Conservation (phyloP, 805 yeast species). For the Yamadazyma nakazawae region DNA sequence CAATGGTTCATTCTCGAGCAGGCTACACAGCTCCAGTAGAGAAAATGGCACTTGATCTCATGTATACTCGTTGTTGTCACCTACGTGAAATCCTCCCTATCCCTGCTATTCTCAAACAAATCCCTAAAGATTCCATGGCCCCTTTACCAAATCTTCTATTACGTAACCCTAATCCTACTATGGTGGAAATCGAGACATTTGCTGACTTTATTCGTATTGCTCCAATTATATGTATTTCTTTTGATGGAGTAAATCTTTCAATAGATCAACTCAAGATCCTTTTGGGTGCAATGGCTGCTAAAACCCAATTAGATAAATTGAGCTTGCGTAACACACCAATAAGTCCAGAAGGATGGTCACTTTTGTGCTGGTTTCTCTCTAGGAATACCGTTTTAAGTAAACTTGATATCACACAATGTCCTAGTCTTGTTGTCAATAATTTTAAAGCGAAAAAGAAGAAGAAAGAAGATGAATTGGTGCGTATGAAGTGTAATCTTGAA, state of each 20-base stretch:
- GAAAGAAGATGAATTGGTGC: constrained; percentile 24
- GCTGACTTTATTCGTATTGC: constrained; percentile 85
- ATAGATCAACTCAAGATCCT: constrained; percentile 73
- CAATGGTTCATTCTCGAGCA: constrained; percentile 22
- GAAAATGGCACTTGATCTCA: constrained; percentile 58
- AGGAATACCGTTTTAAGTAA: constrained; percentile 55
- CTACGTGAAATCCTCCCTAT: constrained; percentile 88
- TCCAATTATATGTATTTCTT: constrained; percentile 68
- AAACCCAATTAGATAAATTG: constrained; percentile 64
- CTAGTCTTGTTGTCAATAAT: constrained; percentile 43
- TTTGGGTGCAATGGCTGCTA: constrained; percentile 65
- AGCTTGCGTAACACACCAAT: constrained; percentile 78
- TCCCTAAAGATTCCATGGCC: constrained; percentile 71
- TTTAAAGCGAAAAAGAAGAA: constrained; percentile 35
- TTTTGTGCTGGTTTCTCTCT: constrained; percentile 70
- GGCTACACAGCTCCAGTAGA: constrained; percentile 33
- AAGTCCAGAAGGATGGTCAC: constrained; percentile 71
- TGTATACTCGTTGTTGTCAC: constrained; percentile 92
- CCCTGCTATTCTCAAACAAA: constrained; percentile 68
- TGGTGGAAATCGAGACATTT: constrained; percentile 83
- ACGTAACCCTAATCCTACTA: constrained; percentile 83
- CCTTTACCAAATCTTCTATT: constrained; percentile 72
- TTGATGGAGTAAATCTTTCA: constrained; percentile 77
- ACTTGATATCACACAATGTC: constrained; percentile 71
- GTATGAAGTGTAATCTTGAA: constrained; percentile 48